Conservation (phyloP, 306 rosid genomes). For the Abrus pulchellus region DNA sequence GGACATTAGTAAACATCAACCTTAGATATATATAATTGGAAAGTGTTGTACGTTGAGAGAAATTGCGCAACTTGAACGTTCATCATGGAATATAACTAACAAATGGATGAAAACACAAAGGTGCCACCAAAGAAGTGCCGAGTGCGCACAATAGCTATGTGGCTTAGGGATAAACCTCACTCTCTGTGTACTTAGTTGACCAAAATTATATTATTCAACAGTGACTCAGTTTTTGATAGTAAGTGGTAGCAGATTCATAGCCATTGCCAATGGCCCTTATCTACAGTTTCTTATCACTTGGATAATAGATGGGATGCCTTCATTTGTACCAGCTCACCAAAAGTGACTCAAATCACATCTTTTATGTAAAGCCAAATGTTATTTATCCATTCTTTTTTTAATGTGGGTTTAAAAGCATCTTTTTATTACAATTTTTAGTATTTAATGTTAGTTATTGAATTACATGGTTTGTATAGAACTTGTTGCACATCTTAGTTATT, state of each 20-base stretch:
- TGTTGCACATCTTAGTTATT: too few relatives aligned
- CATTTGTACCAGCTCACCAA: neutral
- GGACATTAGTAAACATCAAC: too few relatives aligned
- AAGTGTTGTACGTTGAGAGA: neutral
- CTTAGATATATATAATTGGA: neutral
- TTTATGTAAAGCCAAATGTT: too few relatives aligned
- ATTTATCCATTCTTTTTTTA: too few relatives aligned
- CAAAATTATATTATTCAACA: neutral
- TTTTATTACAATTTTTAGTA: too few relatives aligned
- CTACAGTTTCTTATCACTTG: neutral
- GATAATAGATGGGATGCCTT: neutral
- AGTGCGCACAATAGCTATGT: constrained; percentile 39
- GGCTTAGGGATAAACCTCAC: constrained; percentile 32
- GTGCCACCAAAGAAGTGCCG: constrained; percentile 22
- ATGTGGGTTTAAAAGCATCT: too few relatives aligned
- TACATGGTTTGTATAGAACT: too few relatives aligned
- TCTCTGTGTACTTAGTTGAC: constrained; percentile 15
- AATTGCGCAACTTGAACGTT: neutral
- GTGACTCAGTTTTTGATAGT: neutral
- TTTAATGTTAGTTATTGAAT: too few relatives aligned
- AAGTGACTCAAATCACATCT: too few relatives aligned
- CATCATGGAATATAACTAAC: neutral
- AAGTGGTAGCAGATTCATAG: neutral
- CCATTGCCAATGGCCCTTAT: neutral
- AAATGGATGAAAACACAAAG: constrained; percentile 27